Percentiles rank a stretch among this genome's conserved stretches.
Evolutionary conservation across 371 early-diverging fungal genomes (phyloP).

Genomic region (Apophysomyces variabilis): DNA sequence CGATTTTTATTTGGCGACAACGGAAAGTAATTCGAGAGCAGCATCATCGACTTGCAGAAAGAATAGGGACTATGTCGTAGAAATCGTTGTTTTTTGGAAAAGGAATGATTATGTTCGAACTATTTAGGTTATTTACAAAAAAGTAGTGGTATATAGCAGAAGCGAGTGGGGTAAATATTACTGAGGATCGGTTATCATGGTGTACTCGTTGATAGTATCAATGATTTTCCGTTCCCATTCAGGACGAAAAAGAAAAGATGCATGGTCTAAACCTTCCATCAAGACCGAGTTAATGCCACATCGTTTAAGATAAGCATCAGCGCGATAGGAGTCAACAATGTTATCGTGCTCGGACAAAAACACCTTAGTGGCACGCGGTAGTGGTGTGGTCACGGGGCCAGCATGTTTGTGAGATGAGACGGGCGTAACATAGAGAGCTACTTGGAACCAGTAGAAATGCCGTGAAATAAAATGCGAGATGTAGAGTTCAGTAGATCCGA

Average conservation of each 20-base stretch:
- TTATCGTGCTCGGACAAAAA: slow-evolving; percentile 56
- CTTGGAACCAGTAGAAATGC: slow-evolving; percentile 71
- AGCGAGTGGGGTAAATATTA: background rate
- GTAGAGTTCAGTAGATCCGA: slow-evolving; percentile 71
- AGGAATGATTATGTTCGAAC: slow-evolving; percentile 28
- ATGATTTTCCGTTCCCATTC: slow-evolving; percentile 46
- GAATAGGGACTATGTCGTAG: slow-evolving; percentile 38
- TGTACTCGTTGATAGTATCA: slow-evolving; percentile 29
- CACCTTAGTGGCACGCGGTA: slow-evolving; percentile 42
- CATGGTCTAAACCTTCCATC: slow-evolving; percentile 61
- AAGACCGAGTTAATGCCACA: slow-evolving; percentile 46
- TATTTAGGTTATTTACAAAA: background rate
- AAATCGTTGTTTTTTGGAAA: slow-evolving; percentile 16
- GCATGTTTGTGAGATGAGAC: slow-evolving; percentile 19
- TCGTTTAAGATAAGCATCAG: slow-evolving; percentile 46
- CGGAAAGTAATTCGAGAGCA: slow-evolving; percentile 46
- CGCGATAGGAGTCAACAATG: slow-evolving; percentile 53
- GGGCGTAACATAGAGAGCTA: slow-evolving; percentile 52
- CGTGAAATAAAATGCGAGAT: slow-evolving; percentile 69
- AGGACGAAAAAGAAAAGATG: slow-evolving; percentile 51
- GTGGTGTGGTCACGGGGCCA: slow-evolving; percentile 21
- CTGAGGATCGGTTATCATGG: slow-evolving; percentile 12
- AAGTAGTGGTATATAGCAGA: background rate
- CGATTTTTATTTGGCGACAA: slow-evolving; percentile 47
- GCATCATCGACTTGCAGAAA: slow-evolving; percentile 43